Base-by-base conservation (phyloP, 495 filamentous ascomycete species). In the Aspergillus affinis region DNA sequence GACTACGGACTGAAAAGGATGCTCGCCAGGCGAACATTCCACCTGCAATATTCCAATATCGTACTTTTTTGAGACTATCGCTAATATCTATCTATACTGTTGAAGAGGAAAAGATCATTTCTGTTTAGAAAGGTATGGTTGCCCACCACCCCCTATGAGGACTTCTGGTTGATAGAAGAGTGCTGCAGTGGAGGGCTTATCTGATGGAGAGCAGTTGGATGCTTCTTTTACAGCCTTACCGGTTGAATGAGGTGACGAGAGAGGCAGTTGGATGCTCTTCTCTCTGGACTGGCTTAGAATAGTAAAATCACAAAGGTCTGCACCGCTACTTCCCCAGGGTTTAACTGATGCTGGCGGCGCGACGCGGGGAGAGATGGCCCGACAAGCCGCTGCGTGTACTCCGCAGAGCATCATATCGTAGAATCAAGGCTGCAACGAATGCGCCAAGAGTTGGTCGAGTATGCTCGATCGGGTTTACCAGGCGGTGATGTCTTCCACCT, bases 401-500 rank as follows among this genome's bases (percentile, higher is more conserved):
- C 61, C 47, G 53, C 45, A 52, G 53, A 56, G 59, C 51, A 60
- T 48, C 23, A 36, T 5, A 54, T n/a, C 19, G 19, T 27, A 18
- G 19, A 23, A 26, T 4, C 21, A 61, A 70, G 72, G 72, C 75
- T 71, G 74, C 75, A 74, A 70, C 58, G 51, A 44, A 57, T 67
- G 65, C 68, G 66, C 64, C 65, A 65, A 61, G 18, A 32, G 12
- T 36, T 27, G 17, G 18, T 32, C 4, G 9, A 18, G 13, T 2
- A 6, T 4, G 23, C 36, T 26, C 29, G 23, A 44, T 58, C 47
- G 19, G 8, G 27, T 68, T 70, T 88, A 98, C 93, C 93, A 98
- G 45, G 91, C 92, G 54, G 92, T 97, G 63, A 98, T 97, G 73
- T 98, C 94, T 60, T 92, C 93, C 47, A 97, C 93, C 76, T 98